phyloP scores from a whole-genome alignment of 2,329 filamentous ascomycete species.

The Botrytis sinoallii region DNA sequence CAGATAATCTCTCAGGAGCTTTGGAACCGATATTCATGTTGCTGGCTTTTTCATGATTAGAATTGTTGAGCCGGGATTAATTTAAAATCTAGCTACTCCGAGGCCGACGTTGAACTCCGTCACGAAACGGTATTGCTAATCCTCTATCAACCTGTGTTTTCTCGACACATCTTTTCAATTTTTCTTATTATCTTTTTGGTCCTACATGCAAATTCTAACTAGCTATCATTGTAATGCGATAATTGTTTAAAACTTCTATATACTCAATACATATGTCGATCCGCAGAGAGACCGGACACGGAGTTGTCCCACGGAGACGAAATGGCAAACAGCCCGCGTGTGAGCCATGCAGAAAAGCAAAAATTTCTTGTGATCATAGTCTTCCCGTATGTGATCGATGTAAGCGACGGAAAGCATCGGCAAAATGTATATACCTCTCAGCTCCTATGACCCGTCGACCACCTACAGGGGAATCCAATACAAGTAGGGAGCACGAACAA shows the following conservation, averaged over 20 bases:
- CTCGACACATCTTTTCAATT: background rate
- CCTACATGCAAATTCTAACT: background rate
- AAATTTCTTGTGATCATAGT: slow-evolving; percentile 34
- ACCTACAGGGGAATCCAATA: background rate
- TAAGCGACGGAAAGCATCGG: slow-evolving; percentile 28
- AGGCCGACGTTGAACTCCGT: slow-evolving; percentile 3
- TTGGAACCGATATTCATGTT: background rate
- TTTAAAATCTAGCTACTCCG: background rate
- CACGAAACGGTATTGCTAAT: background rate
- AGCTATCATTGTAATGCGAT: background rate
- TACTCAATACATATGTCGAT: background rate
- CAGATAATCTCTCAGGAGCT: background rate
- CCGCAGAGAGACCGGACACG: background rate
- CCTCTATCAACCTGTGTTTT: background rate
- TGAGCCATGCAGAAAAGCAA: slow-evolving; percentile 33
- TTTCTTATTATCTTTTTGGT: background rate
- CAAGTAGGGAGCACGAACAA: background rate
- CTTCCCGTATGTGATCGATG: slow-evolving; percentile 33
- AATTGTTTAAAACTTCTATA: background rate
- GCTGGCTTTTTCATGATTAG: background rate
- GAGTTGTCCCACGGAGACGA: slow-evolving; percentile 26
- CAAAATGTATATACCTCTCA: slow-evolving; percentile 32
- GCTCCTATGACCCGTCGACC: slow-evolving; percentile 33
- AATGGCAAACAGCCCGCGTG: slow-evolving; percentile 34
- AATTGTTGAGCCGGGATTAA: background rate